Evolutionary conservation across 345 rosid genomes (phyloP), one percentile per base, ranked within the genome.

Genomic region (Lagerstroemia speciosa): DNA sequence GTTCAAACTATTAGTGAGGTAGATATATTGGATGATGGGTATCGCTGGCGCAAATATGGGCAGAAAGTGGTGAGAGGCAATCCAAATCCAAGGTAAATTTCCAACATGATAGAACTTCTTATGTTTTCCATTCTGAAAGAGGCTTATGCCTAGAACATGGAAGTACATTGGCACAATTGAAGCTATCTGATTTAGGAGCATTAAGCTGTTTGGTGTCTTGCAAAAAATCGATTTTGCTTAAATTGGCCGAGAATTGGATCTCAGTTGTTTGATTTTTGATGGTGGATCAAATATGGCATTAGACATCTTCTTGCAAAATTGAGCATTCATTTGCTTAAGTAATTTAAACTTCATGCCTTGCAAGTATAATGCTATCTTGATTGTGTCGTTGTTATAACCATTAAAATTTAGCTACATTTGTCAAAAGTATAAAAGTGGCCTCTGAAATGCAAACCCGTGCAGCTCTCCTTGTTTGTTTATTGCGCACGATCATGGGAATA

Each of bases 1-100:
- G 99, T 94, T 77, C 99, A 94, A 76, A 94, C 99, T 66, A 66
- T 88, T 69, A 94, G 99, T 73, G 99, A 94, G 80, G 93, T 94
- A 72, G 99, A 94, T 80, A 88, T 94, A 81, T 79, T 94, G 64
- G 99, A 91, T 78, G 99, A 94, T 78, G 99, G 99, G 69, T 94
- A 94, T 72, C 79, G 95, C 43, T 94, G 99, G 99, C 96, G 99
- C 85, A 94, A 94, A 78, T 94, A 94, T 84, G 99, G 98, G 71
- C 99, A 94, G 84, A 94, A 94, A 83, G 95, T n/a, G n/a, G n/a
- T n/a, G n/a, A n/a, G n/a, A n/a, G n/a, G n/a, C n/a, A n/a, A n/a
- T n/a, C n/a, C n/a, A 66, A 94, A 94, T 80, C 99, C 99, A 69
- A 87, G 99, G 99, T 89, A 77, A 57, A 67, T 75, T 29, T 32